Conservation (phyloP, 2,329 filamentous ascomycete genomes). For the Didymella pomorum region DNA sequence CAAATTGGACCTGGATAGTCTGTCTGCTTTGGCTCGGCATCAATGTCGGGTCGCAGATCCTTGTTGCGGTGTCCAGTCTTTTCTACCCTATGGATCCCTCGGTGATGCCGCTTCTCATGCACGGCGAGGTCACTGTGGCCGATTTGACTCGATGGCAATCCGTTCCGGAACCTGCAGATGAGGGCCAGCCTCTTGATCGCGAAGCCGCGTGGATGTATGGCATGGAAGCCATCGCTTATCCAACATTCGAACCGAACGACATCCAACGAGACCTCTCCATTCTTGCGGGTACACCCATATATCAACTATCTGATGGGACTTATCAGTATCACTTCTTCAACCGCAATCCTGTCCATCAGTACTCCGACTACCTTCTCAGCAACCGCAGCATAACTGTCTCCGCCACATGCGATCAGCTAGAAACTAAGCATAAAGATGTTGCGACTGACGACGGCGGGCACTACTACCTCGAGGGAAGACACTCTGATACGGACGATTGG, state of each 20-base stretch:
- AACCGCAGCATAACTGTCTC: conserved; percentile 27
- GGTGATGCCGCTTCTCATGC: conserved; percentile 33
- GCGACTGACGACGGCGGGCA: neutral
- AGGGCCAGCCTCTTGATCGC: neutral
- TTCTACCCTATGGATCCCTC: conserved; percentile 49
- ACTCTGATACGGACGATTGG: conserved; percentile 16
- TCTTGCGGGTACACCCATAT: conserved; percentile 38
- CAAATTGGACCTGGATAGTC: conserved; percentile 45
- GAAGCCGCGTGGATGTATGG: conserved; percentile 44
- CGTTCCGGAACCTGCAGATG: neutral
- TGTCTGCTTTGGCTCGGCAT: conserved; percentile 44
- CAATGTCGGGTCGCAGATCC: conserved; percentile 46
- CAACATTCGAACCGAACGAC: conserved; percentile 23
- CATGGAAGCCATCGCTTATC: conserved; percentile 39
- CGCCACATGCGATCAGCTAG: conserved; percentile 29
- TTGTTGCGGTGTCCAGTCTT: conserved; percentile 44
- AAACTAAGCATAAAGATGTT: conserved; percentile 10
- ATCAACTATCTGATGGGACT: conserved; percentile 26
- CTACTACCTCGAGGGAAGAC: neutral
- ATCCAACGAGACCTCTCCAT: conserved; percentile 31
- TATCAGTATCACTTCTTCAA: conserved; percentile 47
- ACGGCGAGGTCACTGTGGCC: conserved; percentile 40
- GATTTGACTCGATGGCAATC: conserved; percentile 37
- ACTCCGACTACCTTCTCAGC: conserved; percentile 39
- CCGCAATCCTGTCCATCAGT: conserved; percentile 41